Evolutionary conservation across 345 rosid genomes (phyloP), one percentile per base, ranked within the genome.

Genomic region (Abelmoschus esculentus): DNA sequence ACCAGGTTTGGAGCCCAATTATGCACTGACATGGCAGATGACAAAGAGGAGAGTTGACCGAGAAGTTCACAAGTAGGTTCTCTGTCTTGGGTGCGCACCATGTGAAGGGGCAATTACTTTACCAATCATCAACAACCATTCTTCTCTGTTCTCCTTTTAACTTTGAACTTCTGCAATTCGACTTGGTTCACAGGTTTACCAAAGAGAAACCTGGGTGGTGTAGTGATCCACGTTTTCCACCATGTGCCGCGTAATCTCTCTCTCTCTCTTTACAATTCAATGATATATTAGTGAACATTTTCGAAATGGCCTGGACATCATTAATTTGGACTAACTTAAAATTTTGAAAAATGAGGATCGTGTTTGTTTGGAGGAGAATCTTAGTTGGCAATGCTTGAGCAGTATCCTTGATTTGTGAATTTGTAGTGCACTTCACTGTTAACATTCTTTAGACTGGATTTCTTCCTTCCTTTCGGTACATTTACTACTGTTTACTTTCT

Each of bases 1-100:
- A 72, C 97, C 98, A 14, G 98, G 96, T 64, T 89, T 93, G 74
- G 98, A 93, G 76, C 98, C 98, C 75, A 85, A 89, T 73, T 81
- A 83, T 66, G 92, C 96, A 72, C 84, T 90, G 75, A 89, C 93
- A 29, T 93, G 98, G 98, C 88, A 87, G 82, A 93, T 93, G 97
- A 93, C 98, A 44, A 93, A 90, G 88, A 84, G 97, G 80, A 85
- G 89, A 86, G 92, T 89, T 32, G 86, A 89, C 83, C 79, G 70
- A 67, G 96, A 90, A 82, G 97, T 90, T 82, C 98, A 93, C 90
- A 93, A 86, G 98, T 93, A 89, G 54, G 83, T 53, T 75, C 77
- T 28, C 61, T 79, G 49, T 77, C 52, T 47, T 14, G n/a, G 13
- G 52, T 47, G 52, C 52, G 13, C 52, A 47, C 52, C 52, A 46